Evolutionary conservation across 164 flowering plant genomes (phyloP).

Genomic region (grape (Vitis vinifera)): ASM3070453v1 NC_081810.1:4184001-4184500

Average conservation of each 20-base stretch:
- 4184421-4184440: neutral
- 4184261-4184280: slow-evolving; percentile 29
- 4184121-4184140: slow-evolving; percentile 47
- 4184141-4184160: slow-evolving; percentile 54
- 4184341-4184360: slow-evolving; percentile 29
- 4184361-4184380: slow-evolving; percentile 22
- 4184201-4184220: slow-evolving; percentile 61
- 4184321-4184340: slow-evolving; percentile 42
- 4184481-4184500: no score
- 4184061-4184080: neutral
- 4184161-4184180: slow-evolving; percentile 73
- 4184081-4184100: neutral
- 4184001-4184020: no score
- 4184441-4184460: no score
- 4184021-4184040: no score
- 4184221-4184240: slow-evolving; percentile 13
- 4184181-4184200: slow-evolving; percentile 94
- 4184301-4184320: slow-evolving; percentile 43
- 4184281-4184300: slow-evolving; percentile 36
- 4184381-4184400: slow-evolving; percentile 17
- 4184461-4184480: no score
- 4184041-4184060: neutral
- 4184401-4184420: neutral
- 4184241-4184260: slow-evolving; percentile 21
- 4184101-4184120: neutral